Evolutionary conservation across 2,329 filamentous ascomycete genomes (phyloP).

Genomic region (Neopestalotiopsis rosae): DNA sequence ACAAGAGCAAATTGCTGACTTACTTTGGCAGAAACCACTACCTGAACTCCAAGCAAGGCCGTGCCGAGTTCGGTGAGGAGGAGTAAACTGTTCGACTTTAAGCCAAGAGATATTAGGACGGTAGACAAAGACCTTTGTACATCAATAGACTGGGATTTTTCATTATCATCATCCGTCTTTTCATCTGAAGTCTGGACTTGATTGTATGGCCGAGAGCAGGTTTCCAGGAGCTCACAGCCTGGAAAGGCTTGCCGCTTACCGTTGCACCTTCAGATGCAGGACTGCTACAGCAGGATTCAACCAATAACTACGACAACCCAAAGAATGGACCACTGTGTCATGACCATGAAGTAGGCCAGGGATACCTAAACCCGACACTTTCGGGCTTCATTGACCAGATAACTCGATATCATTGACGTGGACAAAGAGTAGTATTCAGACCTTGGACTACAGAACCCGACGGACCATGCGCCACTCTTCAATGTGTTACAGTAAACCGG

Average conservation of each 20-base stretch:
- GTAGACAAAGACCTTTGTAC: constrained; percentile 22
- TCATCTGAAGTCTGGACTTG: background rate
- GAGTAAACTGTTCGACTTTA: constrained; percentile 15
- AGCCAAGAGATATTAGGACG: constrained; percentile 7
- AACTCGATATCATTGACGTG: too few species aligned
- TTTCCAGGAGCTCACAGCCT: background rate
- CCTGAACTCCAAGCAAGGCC: constrained; percentile 23
- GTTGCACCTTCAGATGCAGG: too few species aligned
- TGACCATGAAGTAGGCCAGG: too few species aligned
- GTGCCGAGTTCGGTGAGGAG: constrained; percentile 20
- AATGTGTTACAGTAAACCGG: too few species aligned
- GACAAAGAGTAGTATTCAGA: too few species aligned
- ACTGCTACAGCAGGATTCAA: too few species aligned
- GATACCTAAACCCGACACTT: too few species aligned
- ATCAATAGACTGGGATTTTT: constrained; percentile 22
- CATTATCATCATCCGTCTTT: background rate
- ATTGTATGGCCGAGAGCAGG: background rate
- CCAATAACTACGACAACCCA: too few species aligned
- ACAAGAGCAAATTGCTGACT: background rate
- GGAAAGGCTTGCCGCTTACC: background rate
- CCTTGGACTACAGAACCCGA: too few species aligned
- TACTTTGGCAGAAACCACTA: constrained; percentile 20
- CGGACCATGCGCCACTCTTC: too few species aligned
- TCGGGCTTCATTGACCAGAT: too few species aligned
- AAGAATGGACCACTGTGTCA: too few species aligned